These are phyloP conservation scores for Colletotrichum somersetense DNA, from an alignment of 2,329 filamentous ascomycete genomes.

Conservation along the genomic window DNA sequence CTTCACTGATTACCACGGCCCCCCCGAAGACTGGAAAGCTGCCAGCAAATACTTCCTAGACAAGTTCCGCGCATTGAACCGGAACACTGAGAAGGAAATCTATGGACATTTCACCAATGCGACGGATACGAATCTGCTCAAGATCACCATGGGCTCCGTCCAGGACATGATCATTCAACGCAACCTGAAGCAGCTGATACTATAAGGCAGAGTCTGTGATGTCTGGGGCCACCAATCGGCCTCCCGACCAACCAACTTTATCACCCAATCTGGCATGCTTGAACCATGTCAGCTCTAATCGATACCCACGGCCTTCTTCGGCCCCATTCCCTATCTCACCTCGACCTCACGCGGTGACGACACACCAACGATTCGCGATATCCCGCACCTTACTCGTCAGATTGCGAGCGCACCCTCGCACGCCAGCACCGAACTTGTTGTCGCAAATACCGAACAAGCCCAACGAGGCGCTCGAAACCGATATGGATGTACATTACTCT, in stretches of 20 bases:
- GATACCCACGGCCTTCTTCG: slow-evolving; percentile 35
- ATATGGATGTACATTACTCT: slow-evolving; percentile 36
- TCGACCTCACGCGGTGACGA: slow-evolving; percentile 12
- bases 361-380: slow-evolving; percentile 13
- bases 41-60: slow-evolving; percentile 86
- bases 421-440: background rate
- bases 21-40: slow-evolving; percentile 77
- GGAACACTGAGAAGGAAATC: slow-evolving; percentile 73
- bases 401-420: background rate
- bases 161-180: slow-evolving; percentile 91
- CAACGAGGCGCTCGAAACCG: slow-evolving; percentile 1
- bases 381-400: slow-evolving; percentile 1
- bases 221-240: slow-evolving; percentile 9
- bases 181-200: slow-evolving; percentile 83
- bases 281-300: slow-evolving; percentile 34
- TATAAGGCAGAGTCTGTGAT: slow-evolving; percentile 58
- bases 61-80: slow-evolving; percentile 82
- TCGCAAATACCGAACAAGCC: background rate
- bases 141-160: slow-evolving; percentile 87
- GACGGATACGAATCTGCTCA: slow-evolving; percentile 79
- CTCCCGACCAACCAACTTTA: background rate
- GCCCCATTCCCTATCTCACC: slow-evolving; percentile 11
- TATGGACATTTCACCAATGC: slow-evolving; percentile 74
- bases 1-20: slow-evolving; percentile 83
- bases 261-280: slow-evolving; percentile 4